Evolutionary conservation across 495 filamentous ascomycete species (phyloP), one percentile per base, ranked within the genome.

Genomic region (Melanomma pulvis-pyrius): DNA sequence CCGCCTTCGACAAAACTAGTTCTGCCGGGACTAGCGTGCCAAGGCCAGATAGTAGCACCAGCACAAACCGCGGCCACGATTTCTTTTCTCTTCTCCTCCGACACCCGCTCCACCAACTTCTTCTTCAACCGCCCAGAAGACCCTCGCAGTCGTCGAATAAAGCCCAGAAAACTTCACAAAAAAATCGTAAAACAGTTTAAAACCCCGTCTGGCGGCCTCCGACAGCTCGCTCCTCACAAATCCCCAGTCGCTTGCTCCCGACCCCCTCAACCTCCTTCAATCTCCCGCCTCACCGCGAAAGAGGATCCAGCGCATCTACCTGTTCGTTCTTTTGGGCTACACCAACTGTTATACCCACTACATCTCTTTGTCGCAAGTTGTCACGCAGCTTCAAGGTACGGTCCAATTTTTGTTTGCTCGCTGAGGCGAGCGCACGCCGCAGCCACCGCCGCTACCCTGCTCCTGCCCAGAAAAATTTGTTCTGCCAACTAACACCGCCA

Each of bases 171-270:
- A 39, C 57, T 44, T 47, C 28, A 67, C 53, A 67, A 67, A 67
- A 67, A 51, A 29, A 13, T 26, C 49, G 30, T 58, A 65, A 65
- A 59, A 22, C 50, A 25, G 48, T 54, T 56, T 53, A 60, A 59
- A 61, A 61, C 9, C 17, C 41, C 30, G 15, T 22, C 46, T 17
- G 57, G 28, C 25, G 63, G 59, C 55, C 46, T 34, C 41, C 53
- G 65, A 51, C 58, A 56, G 46, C 44, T 30, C 58, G 53, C 41
- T 62, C 56, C 55, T 68, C 65, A 29, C 63, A 28, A 44, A 44
- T 15, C n/a, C 57, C 26, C 63, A 66, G 63, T 68, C 65, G 59
- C 59, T 68, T 62, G 65, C 59, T 29, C 30, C 65, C 34, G 58
- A 54, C 47, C 44, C 55, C 1, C 17, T 53, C 56, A 21, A 6